A percentile compares a stretch with the other conserved stretches of the same genome.
phyloP scores from a whole-genome alignment of 352 stramenopile species.

The Elongisporangium undulatum region DNA sequence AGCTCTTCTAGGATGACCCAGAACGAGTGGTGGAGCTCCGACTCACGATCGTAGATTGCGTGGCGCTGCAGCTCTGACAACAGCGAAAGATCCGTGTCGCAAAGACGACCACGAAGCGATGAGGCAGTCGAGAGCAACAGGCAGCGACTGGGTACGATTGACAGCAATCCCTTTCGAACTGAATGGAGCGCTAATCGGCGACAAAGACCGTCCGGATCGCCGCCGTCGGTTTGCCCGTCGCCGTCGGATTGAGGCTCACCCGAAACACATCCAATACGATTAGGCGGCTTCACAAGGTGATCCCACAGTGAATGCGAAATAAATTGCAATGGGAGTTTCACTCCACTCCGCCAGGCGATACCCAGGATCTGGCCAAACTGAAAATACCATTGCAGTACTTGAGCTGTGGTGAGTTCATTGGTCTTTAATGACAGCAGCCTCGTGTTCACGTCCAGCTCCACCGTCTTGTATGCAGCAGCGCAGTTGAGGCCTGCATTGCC shows the following conservation, averaged over 20 bases:
- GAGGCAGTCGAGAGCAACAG: slow-evolving; percentile 31
- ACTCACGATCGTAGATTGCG: slow-evolving; percentile 18
- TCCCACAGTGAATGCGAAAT: slow-evolving; percentile 40
- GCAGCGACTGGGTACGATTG: slow-evolving; percentile 45
- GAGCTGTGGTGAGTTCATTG: slow-evolving; percentile 8
- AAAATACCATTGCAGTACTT: slow-evolving; percentile 51
- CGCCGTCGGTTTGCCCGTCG: neutral
- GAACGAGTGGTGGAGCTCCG: slow-evolving; percentile 33
- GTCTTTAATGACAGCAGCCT: slow-evolving; percentile 25
- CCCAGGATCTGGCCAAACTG: slow-evolving; percentile 53
- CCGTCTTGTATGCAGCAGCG: neutral
- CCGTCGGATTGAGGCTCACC: neutral
- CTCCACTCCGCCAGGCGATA: slow-evolving; percentile 49
- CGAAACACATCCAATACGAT: neutral
- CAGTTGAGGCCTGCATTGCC: neutral
- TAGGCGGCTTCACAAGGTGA: slow-evolving; percentile 14
- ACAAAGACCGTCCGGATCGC: neutral
- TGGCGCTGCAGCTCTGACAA: slow-evolving; percentile 22
- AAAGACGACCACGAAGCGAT: slow-evolving; percentile 25
- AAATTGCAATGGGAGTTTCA: slow-evolving; percentile 48
- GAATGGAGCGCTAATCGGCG: slow-evolving; percentile 22
- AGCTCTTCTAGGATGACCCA: slow-evolving; percentile 37
- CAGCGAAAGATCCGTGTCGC: slow-evolving; percentile 24
- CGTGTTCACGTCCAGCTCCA: slow-evolving; percentile 50
- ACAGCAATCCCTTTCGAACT: slow-evolving; percentile 48